Conservation (phyloP, 2,329 filamentous ascomycete genomes). For the Paraconiothyrium brasiliense region DNA sequence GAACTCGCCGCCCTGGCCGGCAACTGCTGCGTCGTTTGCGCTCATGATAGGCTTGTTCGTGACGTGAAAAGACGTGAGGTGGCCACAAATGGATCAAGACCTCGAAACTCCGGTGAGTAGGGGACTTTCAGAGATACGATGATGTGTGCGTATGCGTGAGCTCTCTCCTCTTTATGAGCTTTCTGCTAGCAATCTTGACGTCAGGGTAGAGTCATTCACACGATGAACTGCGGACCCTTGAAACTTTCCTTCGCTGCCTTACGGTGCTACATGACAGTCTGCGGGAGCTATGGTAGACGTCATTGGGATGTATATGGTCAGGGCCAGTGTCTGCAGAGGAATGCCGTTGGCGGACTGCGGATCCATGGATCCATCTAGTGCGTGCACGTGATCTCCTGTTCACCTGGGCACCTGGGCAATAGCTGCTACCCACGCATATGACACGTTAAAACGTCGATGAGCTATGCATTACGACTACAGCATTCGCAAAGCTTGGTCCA, state of each 20-base stretch:
- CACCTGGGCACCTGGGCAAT: too few species aligned
- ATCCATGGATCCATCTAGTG: too few species aligned
- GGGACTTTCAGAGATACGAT: too few species aligned
- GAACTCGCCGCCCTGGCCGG: constrained; percentile 5
- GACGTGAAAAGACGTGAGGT: background rate
- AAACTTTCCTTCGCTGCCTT: background rate
- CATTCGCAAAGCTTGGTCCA: too few species aligned
- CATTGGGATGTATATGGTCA: background rate
- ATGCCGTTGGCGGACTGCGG: too few species aligned
- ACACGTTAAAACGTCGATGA: too few species aligned
- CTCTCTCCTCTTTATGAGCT: background rate
- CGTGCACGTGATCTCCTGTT: too few species aligned
- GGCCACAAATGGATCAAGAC: background rate
- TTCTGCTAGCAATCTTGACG: background rate
- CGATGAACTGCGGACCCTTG: constrained; percentile 5
- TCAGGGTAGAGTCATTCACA: constrained; percentile 3
- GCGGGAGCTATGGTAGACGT: background rate
- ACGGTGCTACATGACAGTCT: background rate
- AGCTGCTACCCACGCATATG: too few species aligned
- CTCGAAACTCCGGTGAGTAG: background rate
- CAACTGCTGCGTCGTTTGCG: constrained; percentile 1
- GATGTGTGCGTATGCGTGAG: constrained; percentile 42
- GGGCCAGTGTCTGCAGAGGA: background rate
- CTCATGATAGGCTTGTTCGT: background rate
- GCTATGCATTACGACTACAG: too few species aligned